Conservation (phyloP, 441 rosid genomes). For the Erysimum cheiri region DNA sequence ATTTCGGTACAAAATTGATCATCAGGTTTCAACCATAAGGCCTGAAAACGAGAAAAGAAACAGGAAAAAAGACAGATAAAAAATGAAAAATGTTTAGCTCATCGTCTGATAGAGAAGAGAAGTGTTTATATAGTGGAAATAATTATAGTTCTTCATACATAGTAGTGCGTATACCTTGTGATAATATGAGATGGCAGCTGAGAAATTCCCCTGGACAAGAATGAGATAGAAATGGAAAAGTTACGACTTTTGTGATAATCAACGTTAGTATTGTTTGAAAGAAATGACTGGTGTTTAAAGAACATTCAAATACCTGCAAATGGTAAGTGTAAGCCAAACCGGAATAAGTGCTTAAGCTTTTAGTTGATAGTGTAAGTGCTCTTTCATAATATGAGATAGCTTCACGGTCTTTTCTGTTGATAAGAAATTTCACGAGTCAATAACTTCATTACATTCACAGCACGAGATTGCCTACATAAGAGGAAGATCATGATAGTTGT, state of each 20-base stretch:
- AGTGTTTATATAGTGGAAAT: constrained; percentile 11
- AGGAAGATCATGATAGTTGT: constrained; percentile 19
- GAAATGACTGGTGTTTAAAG: constrained; percentile 18
- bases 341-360: constrained; percentile 87
- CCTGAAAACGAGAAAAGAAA: constrained; percentile 52
- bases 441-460: constrained; percentile 13
- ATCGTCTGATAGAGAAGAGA: not conserved
- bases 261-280: not conserved
- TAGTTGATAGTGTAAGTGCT: constrained; percentile 83
- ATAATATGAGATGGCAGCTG: constrained; percentile 78
- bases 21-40: constrained; percentile 82
- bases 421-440: constrained; percentile 12
- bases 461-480: constrained; percentile 5
- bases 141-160: constrained; percentile 6
- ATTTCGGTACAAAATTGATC: constrained; percentile 89
- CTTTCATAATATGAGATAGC: constrained; percentile 81
- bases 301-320: constrained; percentile 65
- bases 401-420: constrained; percentile 68
- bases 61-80: not conserved
- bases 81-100: not conserved
- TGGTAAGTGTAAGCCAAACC: constrained; percentile 95
- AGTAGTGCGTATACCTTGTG: constrained; percentile 67
- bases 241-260: not conserved
- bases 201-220: constrained; percentile 70
- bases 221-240: constrained; percentile 15